Base-by-base conservation (phyloP, 2,329 filamentous ascomycete species). In the Cladobotryum mycophilum region DNA sequence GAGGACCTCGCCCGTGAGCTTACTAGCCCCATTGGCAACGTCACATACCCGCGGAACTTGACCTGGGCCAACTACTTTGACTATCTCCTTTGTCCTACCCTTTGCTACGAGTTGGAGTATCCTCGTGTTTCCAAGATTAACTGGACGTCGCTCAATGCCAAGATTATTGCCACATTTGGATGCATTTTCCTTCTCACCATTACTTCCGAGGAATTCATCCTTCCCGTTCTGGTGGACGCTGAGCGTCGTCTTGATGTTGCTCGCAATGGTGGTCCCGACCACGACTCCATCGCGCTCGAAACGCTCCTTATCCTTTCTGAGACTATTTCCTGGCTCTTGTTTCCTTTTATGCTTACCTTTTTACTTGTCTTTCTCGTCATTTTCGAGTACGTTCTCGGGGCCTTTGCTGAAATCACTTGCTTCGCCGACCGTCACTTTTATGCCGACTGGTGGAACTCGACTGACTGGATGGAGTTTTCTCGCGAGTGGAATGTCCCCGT, bases 401-500 rank as follows among this genome's bases (percentile, higher is more conserved):
- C 91, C 44, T 96, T 95, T 62, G 93, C 91, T 13, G 93, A 99
- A 68, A 88, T 97, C 58, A 96, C 91, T 15, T 80, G 85, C 60
- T 97, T 97, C 67, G 92, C 86, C 47, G 93, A 97, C 68, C 84
- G 92, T 38, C 89, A 93, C 68, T 97, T 97, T 73, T 99, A 96
- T 73, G 76, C 76, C 46, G 82, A 86, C 71, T 85, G 82, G 81
- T 85, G 83, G 83, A 86, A 86, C 70, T 83, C 79, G 59, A 88
- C 85, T 58, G 88, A 92, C 75, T 93, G 89, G 90, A 86, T 97
- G 66, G 91, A 96, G 70, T 99, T 97, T 70, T 91, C 85, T 11
- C 83, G 90, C 57, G 88, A 96, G 73, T 97, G 93, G 92, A 97
- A 97, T 66, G 82, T 95, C n/a, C 92, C 92, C 41, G 92, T 96